phyloP scores from a whole-genome alignment of 2,329 filamentous ascomycete species.

The Ophiostoma triangulosporum region DNA sequence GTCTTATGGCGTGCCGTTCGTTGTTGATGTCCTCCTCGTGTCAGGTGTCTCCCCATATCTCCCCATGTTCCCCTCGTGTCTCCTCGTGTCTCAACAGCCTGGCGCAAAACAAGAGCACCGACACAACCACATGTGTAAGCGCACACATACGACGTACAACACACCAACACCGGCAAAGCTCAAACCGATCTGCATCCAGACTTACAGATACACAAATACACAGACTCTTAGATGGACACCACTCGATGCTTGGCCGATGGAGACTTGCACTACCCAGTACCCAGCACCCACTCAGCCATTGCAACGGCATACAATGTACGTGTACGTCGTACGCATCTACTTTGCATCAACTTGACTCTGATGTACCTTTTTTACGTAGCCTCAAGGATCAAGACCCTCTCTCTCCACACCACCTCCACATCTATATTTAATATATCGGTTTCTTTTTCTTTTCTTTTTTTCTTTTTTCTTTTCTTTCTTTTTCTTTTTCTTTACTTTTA shows the following conservation, averaged over 20 bases:
- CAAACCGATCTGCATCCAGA: not conserved
- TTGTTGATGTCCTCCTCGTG: too few species aligned
- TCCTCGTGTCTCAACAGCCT: too few species aligned
- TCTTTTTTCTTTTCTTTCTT: not conserved
- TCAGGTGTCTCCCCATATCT: too few species aligned
- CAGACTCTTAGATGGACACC: not conserved
- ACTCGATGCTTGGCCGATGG: not conserved
- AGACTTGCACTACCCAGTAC: not conserved
- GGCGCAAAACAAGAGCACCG: too few species aligned
- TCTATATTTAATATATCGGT: too few species aligned
- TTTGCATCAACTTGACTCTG: not conserved
- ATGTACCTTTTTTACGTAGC: conserved; percentile 1
- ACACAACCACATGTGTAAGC: not conserved
- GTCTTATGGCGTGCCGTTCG: too few species aligned
- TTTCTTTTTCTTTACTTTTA: not conserved
- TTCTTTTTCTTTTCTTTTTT: not conserved
- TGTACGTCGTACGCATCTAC: not conserved
- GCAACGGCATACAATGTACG: not conserved
- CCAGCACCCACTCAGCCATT: not conserved
- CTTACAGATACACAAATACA: not conserved
- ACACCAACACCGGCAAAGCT: not conserved
- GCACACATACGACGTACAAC: too few species aligned
- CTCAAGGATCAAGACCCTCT: not conserved
- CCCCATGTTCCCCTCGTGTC: too few species aligned
- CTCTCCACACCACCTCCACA: not conserved